Evolutionary conservation across 78 protist species (phyloP).

Genomic region (Guillardia theta): DNA sequence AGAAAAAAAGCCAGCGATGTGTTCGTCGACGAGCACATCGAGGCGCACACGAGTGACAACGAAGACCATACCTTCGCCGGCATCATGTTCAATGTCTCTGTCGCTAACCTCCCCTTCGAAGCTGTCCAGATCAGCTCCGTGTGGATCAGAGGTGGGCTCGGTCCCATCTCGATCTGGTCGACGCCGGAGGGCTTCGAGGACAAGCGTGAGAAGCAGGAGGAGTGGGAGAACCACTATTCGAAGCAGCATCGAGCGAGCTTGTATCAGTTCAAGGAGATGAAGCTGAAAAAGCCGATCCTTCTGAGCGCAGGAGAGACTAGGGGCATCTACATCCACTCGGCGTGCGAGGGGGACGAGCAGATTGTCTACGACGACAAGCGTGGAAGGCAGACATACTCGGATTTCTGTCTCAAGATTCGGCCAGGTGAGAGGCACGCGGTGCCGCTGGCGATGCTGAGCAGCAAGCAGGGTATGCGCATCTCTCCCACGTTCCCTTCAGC

Average conservation of each 20-base stretch:
- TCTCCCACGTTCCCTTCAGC: slow-evolving; percentile 39
- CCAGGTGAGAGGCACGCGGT: too few relatives aligned
- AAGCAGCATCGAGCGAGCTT: not conserved
- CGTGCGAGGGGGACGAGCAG: not conserved
- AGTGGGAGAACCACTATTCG: not conserved
- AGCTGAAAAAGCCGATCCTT: not conserved
- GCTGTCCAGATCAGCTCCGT: not conserved
- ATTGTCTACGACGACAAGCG: slow-evolving; percentile 52
- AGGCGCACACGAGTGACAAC: not conserved
- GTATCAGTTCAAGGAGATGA: not conserved
- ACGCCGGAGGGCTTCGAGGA: not conserved
- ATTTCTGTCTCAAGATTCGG: too few relatives aligned
- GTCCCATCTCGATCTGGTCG: slow-evolving; percentile 44
- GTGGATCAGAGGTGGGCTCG: slow-evolving; percentile 45
- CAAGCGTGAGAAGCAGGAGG: not conserved
- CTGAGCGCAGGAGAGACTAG: not conserved
- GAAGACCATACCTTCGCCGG: not conserved
- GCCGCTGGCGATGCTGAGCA: too few relatives aligned
- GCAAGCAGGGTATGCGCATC: too few relatives aligned
- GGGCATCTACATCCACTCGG: not conserved
- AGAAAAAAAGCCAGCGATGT: too few relatives aligned
- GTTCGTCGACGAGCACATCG: not conserved
- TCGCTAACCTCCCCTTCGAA: slow-evolving; percentile 6
- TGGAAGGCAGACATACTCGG: not conserved
- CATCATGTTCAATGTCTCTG: not conserved